Base-by-base conservation (phyloP, 2,329 filamentous ascomycete genomes). In the Zalaria obscura region DNA sequence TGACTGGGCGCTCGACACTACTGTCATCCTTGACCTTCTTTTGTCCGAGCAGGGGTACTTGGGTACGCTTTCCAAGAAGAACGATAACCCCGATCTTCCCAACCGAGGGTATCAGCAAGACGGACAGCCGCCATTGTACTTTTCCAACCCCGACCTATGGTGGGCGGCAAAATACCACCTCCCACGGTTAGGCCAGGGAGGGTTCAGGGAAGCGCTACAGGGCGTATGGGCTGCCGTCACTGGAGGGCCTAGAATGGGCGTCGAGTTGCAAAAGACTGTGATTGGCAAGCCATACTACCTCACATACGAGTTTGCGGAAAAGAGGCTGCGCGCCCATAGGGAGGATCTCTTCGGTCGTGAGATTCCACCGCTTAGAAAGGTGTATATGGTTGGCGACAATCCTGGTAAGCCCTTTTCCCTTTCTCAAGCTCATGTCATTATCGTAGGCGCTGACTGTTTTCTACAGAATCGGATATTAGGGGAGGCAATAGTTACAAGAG, bases 1-100 rank as follows among this genome's bases (percentile, higher is more conserved):
- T 42, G 91, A 98, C 66, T 98, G 91, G 91, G 87, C 83, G 1
- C 72, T 95, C 6, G 89, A 96, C 59, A 77, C 78, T 2, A 83
- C 93, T 56, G 67, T 96, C 51, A 81, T 96, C 43, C 62, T 82
- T 41, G 91, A 98, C 60, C 65, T 94, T 7, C 67, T 96, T 5
- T 70, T 93, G 34, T 94, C 88, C 0, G 69, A 75, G 11, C 53
- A 71, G n/a, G 91, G 91, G 11, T 75, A 84, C 43, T 58, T 94
- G 3, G 91, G 89, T 26, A 95, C 89, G 0, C 69, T 83, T 35
- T 89, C 83, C 0, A 49, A 69, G 7, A 78, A 75, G 55, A 93
- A 94, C 57, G 80, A 78, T 35, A 65, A 79, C 45, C 26, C 55
- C 0, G 63, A 69, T 26, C 67, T 88, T 5, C 75, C 78, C 9